A percentile compares a stretch with the other conserved stretches of the same genome.
Conservation (phyloP, 371 early-diverging fungal species). For the Entomophthora muscae region DNA sequence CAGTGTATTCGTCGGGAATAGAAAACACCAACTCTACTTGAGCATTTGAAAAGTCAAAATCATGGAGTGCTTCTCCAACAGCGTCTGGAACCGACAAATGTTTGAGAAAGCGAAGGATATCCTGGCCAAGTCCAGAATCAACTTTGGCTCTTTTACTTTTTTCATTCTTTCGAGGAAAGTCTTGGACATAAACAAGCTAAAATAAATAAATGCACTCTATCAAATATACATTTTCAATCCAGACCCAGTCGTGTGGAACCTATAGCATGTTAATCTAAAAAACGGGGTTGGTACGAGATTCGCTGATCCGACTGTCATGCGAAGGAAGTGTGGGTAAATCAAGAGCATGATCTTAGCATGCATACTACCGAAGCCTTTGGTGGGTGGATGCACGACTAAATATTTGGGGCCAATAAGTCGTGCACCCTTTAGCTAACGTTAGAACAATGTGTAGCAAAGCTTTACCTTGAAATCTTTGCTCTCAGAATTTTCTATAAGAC, state of each 20-base stretch:
- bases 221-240: background rate
- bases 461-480: background rate
- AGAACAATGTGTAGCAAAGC: no score
- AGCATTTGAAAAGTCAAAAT: background rate
- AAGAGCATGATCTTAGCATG: background rate
- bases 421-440: no score
- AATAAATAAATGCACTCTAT: background rate
- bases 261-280: background rate
- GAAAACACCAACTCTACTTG: background rate
- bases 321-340: background rate
- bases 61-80: background rate
- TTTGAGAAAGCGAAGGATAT: background rate
- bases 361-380: background rate
- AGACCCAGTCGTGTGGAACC: background rate
- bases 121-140: background rate
- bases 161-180: background rate
- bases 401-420: background rate
- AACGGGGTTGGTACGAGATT: background rate
- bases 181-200: slow-evolving; percentile 1
- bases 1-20: background rate
- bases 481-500: background rate
- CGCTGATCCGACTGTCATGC: background rate
- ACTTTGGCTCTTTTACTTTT: background rate
- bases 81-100: background rate
- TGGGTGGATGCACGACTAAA: background rate